Base-by-base conservation (phyloP, 768 basidiomycete species). In the Leccinum longicurvipes region DNA sequence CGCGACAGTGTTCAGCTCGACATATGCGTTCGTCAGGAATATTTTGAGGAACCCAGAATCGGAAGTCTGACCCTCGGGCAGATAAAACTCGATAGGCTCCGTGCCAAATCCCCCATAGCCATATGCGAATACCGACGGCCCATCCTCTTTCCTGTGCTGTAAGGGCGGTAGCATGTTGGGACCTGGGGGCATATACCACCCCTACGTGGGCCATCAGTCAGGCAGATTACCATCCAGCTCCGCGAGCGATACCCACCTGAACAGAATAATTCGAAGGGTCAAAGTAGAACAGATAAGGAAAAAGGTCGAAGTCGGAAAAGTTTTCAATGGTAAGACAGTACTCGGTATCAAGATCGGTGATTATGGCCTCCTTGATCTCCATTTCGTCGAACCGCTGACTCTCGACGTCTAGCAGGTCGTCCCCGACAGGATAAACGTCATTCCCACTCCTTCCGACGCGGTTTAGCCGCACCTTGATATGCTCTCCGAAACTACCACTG, bases 241-340 rank as follows among this genome's bases (percentile, higher is more conserved):
- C 19, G 19, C 19, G n/a, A 19, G 19, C 29, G 27, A 6, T 31
- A 23, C 64, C 65, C 14, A 66, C 64, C 6, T 60, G 50, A 9
- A 65, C 17, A n/a, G 53, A 32, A 10, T 65, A 66, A 29, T 66
- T 57, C 2, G 53, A 60, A 9, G 64, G 64, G 12, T 65, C 64
- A n/a, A 65, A 63, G 32, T 62, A 65, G 56, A 66, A 65, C 25
- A 65, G 21, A 48, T 66, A 65, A 3, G 64, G 64, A 6, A 63
- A 65, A 1, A 66, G 53, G 39, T 60, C 56, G 53, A 58, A 51
- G 0, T 58, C 53, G 36, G 64, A 66, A 17, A 2, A 34, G 49
- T 63, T 65, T 51, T 66, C 57, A 36, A 61, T 34, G 21, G 64
- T 65, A n/a, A 66, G 19, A 15, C 61, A 52, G 31, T 66, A 66